Base-by-base conservation (phyloP, 2,329 filamentous ascomycete genomes). In the Ceratocystis huliohia region DNA sequence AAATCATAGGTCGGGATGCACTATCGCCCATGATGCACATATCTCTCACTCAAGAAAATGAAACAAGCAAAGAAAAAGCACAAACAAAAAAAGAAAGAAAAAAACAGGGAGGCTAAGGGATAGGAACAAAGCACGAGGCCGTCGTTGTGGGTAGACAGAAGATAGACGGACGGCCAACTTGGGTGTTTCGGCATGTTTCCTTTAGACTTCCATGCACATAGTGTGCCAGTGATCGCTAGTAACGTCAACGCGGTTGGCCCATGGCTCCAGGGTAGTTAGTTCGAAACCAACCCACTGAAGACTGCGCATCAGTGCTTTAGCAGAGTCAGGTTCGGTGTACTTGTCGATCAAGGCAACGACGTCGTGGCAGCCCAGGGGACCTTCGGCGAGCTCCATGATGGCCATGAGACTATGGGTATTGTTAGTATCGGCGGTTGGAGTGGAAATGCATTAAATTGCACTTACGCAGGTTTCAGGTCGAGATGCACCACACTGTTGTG, bases 231-330 rank as follows among this genome's bases (percentile, higher is more conserved):
- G 81, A 64, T 85, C 78, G 77, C 91, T 96, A 63, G 88, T 85
- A 65, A 87, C 81, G 69, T 88, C 84, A 65, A 82, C 74, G 48
- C 80, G 79, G 59, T 80, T 78, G 17, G 84, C 82, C 87, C 91
- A 96, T 71, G 84, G 82, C 71, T 91, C 87, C 56, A 96, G 80
- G 28, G 89, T 93, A 63, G 85, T 86, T 70, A 93, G 82, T 73
- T 89, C 88, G 73, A 96, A 96, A 66, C 92, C 92, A 70, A 95
- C 92, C 92, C 92, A 96, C 74, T 91, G 89, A 64, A 96, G 82
- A 72, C 91, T 92, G 75, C 88, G 90, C 72, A 88, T 84, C 71
- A 93, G 79, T 67, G 85, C 80, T 71, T 87, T 84, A 67, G 83
- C 79, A 69, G 89, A 84, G 68, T 82, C 78, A 30, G 81, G 76